Percentiles rank a stretch among this genome's conserved stretches.
These are phyloP conservation scores for Coniochaeta sp. DNA, from an alignment of 2,329 filamentous ascomycete genomes.

Conservation along the genomic window DNA sequence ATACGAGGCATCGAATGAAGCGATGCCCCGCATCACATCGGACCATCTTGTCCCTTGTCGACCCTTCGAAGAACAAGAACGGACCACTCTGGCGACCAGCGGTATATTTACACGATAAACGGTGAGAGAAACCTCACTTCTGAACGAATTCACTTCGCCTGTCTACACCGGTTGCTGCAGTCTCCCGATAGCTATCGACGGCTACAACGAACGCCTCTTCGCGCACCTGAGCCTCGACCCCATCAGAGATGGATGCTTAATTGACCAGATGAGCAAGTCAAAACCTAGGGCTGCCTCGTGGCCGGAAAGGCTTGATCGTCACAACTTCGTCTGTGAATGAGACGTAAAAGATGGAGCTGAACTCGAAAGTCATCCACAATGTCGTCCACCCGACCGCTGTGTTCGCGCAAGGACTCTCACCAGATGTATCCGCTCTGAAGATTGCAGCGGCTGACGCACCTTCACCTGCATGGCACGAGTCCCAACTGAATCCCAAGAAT, in stretches of 20 bases:
- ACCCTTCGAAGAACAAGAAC: too few relatives aligned
- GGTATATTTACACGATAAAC: too few relatives aligned
- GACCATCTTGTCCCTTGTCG: too few relatives aligned
- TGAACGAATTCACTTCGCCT: not conserved
- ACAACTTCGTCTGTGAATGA: not conserved
- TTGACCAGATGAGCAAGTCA: not conserved
- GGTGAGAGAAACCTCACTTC: too few relatives aligned
- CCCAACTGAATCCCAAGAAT: conserved; percentile 52
- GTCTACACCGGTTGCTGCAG: not conserved
- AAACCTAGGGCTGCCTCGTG: not conserved
- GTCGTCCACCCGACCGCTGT: conserved; percentile 53
- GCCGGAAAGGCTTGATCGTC: not conserved
- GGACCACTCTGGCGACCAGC: too few relatives aligned
- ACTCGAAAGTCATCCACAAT: conserved; percentile 42
- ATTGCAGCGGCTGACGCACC: not conserved
- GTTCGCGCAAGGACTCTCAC: conserved; percentile 22
- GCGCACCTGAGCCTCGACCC: not conserved
- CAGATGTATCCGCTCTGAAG: not conserved
- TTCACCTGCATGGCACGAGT: conserved; percentile 33
- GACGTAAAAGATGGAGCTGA: conserved; percentile 42
- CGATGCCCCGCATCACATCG: too few relatives aligned
- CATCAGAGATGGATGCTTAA: not conserved
- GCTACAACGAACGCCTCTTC: not conserved
- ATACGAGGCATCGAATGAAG: too few relatives aligned
- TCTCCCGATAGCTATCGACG: not conserved